Base-by-base conservation (phyloP, 2,329 filamentous ascomycete species). In the Tolypocladium tropicale region DNA sequence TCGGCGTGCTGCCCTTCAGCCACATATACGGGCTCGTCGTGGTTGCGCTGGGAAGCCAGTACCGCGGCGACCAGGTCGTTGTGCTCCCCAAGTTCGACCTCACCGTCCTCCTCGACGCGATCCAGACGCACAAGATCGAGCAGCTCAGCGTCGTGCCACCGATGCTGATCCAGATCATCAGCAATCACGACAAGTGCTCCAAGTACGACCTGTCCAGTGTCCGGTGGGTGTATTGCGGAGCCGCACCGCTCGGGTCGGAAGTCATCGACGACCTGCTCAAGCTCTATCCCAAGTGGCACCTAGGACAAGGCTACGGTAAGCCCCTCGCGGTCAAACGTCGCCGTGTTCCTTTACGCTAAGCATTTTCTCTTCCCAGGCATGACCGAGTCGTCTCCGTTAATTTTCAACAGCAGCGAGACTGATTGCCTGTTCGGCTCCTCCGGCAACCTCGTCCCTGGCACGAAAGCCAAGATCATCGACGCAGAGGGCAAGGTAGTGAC, bases 11-110 rank as follows among this genome's bases (percentile, higher is more conserved):
- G 0, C 89, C 89, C 0, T 83, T 90, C 65, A 91, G 86, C 61
- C 90, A 95, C 64, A 94, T 94, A 60, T 95, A 93, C 68, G 83
- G 83, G 4, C 74, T 94, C 37, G 82, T 90, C 6, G 82, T 90
- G 18, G 82, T 90, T 57, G 83, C 82, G 46, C 84, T 89, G 67
- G 71, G 76, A 1, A 78, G 78, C 30, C 74, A 83, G 2, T 93
- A 84, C 66, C 80, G 86, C 43, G 90, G 90, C 11, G 89, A 94
- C 61, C 82, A 84, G 56, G 77, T 86, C 11, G 77, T 94, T 53
- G 78, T 93, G 6, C 76, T 94, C 39, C 85, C 80, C 48, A 89
- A 87, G 63, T 95, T 93, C 64, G 88, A 93, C 53, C 77, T 93
- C 51, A 74, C 78, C n/a, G 71, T 74, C 1, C 85, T 83, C 57